phyloP scores from a whole-genome alignment of 495 filamentous ascomycete genomes.

The Astrothelium subdiscretum region DNA sequence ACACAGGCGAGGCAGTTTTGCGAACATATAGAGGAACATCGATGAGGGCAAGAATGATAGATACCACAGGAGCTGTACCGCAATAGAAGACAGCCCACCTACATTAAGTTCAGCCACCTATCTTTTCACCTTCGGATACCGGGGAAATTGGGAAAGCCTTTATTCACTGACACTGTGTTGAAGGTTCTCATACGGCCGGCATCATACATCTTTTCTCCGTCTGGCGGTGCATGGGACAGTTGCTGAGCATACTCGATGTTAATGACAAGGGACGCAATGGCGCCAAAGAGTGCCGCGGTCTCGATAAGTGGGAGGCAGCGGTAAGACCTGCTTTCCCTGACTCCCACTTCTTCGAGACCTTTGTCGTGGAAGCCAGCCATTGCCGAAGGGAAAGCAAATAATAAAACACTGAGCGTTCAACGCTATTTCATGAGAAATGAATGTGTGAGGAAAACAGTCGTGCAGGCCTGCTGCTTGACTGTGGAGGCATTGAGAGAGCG shows the following conservation, averaged over 20 bases:
- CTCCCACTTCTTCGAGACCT: not conserved
- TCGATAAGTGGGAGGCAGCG: not conserved
- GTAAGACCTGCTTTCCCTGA: not conserved
- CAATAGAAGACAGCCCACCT: not conserved
- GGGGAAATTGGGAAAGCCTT: not conserved
- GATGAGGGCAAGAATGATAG: not conserved
- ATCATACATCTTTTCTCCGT: not conserved
- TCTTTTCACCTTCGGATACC: not conserved
- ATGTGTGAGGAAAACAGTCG: not conserved
- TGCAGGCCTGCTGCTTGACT: not conserved
- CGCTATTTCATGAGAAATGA: not conserved
- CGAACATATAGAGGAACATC: not conserved
- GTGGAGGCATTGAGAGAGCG: not conserved
- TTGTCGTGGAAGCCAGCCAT: slow-evolving; percentile 3
- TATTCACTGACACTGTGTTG: not conserved
- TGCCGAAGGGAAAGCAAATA: not conserved
- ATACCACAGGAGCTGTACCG: not conserved
- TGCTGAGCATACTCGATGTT: not conserved
- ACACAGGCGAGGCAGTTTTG: not conserved
- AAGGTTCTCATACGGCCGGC: not conserved
- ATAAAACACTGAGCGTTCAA: slow-evolving; percentile 1
- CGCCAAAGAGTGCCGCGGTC: not conserved
- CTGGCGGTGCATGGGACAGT: not conserved
- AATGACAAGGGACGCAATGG: not conserved
- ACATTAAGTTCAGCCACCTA: not conserved